Evolutionary conservation across 2,329 filamentous ascomycete species (phyloP).

Genomic region (Phialocephala subalpina): DNA sequence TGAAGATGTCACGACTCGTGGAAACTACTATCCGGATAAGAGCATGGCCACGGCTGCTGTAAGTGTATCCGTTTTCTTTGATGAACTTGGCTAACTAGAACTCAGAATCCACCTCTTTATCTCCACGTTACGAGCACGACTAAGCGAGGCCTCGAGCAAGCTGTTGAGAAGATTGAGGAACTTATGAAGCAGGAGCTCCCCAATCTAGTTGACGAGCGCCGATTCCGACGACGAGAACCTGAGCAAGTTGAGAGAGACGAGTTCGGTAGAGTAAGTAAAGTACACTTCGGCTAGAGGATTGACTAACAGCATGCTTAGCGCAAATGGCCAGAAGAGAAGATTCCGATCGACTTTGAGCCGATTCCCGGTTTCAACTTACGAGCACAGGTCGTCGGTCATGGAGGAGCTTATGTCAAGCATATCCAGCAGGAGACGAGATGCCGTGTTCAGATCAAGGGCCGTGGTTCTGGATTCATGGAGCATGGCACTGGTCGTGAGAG

Average conservation of each 20-base stretch:
- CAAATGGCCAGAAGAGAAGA: slow-evolving; percentile 98
- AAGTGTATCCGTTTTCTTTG: slow-evolving; percentile 48
- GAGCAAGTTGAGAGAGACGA: slow-evolving; percentile 89
- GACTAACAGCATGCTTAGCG: slow-evolving; percentile 61
- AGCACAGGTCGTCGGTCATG: slow-evolving; percentile 93
- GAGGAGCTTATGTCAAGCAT: slow-evolving; percentile 96
- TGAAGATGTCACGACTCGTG: slow-evolving; percentile 98
- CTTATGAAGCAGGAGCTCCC: slow-evolving; percentile 96
- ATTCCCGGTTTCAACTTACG: slow-evolving; percentile 95
- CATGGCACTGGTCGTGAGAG: slow-evolving; percentile 87
- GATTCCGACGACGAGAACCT: slow-evolving; percentile 83
- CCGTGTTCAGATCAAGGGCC: slow-evolving; percentile 97
- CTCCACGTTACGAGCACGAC: slow-evolving; percentile 93
- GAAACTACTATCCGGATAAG: slow-evolving; percentile 97
- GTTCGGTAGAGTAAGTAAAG: slow-evolving; percentile 78
- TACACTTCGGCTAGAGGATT: neutral
- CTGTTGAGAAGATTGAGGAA: slow-evolving; percentile 88
- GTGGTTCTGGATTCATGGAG: slow-evolving; percentile 93
- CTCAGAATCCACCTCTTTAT: slow-evolving; percentile 88
- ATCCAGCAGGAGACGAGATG: slow-evolving; percentile 96
- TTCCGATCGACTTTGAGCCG: slow-evolving; percentile 89
- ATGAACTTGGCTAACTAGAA: slow-evolving; percentile 29
- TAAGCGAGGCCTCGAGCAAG: slow-evolving; percentile 90
- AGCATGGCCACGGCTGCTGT: slow-evolving; percentile 94
- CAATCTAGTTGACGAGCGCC: slow-evolving; percentile 91